Conservation (phyloP, 352 stramenopile species). For the Phytophthora brassicae region DNA sequence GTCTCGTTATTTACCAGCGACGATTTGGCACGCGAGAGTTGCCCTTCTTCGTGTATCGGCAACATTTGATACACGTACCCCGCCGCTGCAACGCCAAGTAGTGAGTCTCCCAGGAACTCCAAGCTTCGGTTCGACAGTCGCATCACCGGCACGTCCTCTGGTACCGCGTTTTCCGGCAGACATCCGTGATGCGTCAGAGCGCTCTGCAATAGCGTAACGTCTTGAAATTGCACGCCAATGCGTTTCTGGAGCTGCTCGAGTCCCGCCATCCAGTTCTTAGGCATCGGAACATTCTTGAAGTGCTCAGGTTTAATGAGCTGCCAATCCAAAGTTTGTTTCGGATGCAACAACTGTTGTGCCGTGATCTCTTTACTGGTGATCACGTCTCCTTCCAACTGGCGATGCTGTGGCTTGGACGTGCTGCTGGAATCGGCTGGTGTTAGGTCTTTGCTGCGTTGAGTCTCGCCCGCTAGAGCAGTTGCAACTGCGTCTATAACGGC, state of each 20-base stretch:
- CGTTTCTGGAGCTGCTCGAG: constrained; percentile 55
- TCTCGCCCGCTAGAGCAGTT: constrained; percentile 27
- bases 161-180: constrained; percentile 46
- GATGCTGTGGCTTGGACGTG: constrained; percentile 14
- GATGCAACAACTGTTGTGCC: constrained; percentile 32
- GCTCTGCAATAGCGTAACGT: constrained; percentile 61
- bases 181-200: constrained; percentile 78
- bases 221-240: constrained; percentile 62
- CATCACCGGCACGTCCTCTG: constrained; percentile 42
- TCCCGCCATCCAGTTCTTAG: constrained; percentile 47
- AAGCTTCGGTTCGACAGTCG: constrained; percentile 81
- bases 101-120: constrained; percentile 81
- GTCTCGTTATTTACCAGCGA: constrained; percentile 79
- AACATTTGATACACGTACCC: constrained; percentile 77
- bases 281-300: constrained; percentile 49
- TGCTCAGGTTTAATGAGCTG: constrained; percentile 55
- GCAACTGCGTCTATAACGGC: constrained; percentile 38
- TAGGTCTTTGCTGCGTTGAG: constrained; percentile 12
- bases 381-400: constrained; percentile 35
- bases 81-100: constrained; percentile 63
- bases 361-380: constrained; percentile 32
- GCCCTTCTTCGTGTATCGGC: constrained; percentile 68
- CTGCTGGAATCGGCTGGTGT: constrained; percentile 15
- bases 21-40: constrained; percentile 69
- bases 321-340: constrained; percentile 42